Base-by-base conservation (phyloP, 1,284 basidiomycete genomes). In the Ustilago loliicola region DNA sequence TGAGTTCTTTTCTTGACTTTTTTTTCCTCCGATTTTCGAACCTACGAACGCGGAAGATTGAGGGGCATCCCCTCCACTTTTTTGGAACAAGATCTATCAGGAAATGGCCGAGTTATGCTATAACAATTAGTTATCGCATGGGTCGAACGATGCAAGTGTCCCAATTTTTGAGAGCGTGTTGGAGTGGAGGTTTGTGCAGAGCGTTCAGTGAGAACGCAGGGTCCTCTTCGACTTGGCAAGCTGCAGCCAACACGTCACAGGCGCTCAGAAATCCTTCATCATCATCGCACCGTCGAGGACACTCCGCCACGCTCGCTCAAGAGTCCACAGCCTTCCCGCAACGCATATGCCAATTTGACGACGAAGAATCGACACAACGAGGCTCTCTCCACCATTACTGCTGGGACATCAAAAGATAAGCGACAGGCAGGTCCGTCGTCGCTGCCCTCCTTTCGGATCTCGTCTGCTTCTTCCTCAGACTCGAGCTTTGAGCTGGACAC, bases 371-470 rank as follows among this genome's bases (percentile, higher is more conserved):
- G 25, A n/a, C 23, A 19, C 27, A 4, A 27, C 48, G 25, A 25
- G 13, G 27, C 48, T 27, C 48, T 21, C 38, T 2, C 34, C 66
- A 68, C 34, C 21, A 73, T 73, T 68, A 30, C 71, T 30, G 40
- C 54, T 19, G 45, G 52, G 36, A 56, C 61, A 29, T 55, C 48
- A 10, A 64, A 30, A 29, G 58, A 42, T 40, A 61, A 63, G 54
- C 52, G 61, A 27, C 72, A 67, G 42, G 67, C 52, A 30, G 65
- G 58, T 57, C 42, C 53, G 54, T 67, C 61, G 36, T 40, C 63
- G 21, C 57, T 76, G 42, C 72, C 73, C 4, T 66, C 66, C 32
- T 77, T 77, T 29, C 66, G 65, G 40, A 70, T 77, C 63, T 61
- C 60, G 15, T 73, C 75, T 6, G 61, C 75, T 7, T 48, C 58